Percentiles rank a stretch among this genome's conserved stretches.
Conservation (phyloP, 208 protist species). For the Vickermania ingenoplastis region DNA sequence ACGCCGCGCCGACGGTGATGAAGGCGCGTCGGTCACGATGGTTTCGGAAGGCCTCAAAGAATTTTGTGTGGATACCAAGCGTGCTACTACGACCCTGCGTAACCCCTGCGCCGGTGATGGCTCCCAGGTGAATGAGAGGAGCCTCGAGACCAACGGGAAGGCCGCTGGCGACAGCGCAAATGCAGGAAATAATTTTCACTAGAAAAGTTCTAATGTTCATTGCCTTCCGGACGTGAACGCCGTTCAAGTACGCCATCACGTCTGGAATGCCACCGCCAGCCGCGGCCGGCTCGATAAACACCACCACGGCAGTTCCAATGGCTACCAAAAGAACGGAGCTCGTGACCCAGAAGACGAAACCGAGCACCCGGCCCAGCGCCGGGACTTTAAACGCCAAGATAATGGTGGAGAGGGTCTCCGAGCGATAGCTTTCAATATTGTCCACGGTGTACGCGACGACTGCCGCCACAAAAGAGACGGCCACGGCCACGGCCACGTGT, state of each 20-base stretch:
- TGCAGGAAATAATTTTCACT: conserved; percentile 74
- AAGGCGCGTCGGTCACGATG: conserved; percentile 91
- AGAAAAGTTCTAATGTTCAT: conserved; percentile 83
- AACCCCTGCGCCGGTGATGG: conserved; percentile 90
- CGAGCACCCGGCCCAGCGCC: conserved; percentile 20
- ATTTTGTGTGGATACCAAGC: conserved; percentile 60
- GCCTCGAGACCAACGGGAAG: conserved; percentile 92
- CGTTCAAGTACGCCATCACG: conserved; percentile 91
- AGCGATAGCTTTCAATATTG: conserved; percentile 45
- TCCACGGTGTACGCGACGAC: conserved; percentile 63
- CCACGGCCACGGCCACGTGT: conserved; percentile 76
- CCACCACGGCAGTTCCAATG: conserved; percentile 50
- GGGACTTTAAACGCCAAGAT: conserved; percentile 15
- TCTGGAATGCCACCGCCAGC: conserved; percentile 83
- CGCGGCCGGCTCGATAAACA: conserved; percentile 80
- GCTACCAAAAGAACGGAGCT: conserved; percentile 36
- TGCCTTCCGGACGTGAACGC: conserved; percentile 83
- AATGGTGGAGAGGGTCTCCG: conserved; percentile 21
- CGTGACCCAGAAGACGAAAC: conserved; percentile 38
- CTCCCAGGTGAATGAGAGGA: conserved; percentile 93
- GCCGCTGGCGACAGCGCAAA: conserved; percentile 84
- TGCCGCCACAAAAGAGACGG: conserved; percentile 63
- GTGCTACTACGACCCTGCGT: conserved; percentile 86
- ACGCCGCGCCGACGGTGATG: conserved; percentile 90
- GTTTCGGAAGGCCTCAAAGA: conserved; percentile 82